A percentile compares a stretch with the other conserved stretches of the same genome.
phyloP scores from a whole-genome alignment of 495 filamentous ascomycete species.

The Rostrohypoxylon terebratum region DNA sequence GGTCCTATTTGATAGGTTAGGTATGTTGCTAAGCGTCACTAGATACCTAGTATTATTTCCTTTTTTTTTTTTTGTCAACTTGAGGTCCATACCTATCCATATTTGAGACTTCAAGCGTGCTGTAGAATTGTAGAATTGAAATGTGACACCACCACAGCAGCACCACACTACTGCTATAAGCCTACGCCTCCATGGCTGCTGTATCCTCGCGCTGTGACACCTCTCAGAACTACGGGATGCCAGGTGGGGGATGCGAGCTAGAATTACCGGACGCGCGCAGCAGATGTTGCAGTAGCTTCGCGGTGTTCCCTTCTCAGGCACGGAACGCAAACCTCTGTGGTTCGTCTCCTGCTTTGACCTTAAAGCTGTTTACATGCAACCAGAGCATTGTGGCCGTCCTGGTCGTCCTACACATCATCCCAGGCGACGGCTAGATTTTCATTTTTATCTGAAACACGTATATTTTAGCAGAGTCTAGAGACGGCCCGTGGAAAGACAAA shows the following conservation, averaged over 20 bases:
- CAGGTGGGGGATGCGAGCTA: background rate
- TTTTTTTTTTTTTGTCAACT: too few relatives aligned
- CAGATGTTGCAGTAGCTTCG: slow-evolving; percentile 22
- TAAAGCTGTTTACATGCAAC: slow-evolving; percentile 2
- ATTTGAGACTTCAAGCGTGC: background rate
- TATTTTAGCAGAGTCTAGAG: slow-evolving; percentile 2
- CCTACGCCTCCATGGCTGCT: slow-evolving; percentile 35
- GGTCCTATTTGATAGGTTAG: too few relatives aligned
- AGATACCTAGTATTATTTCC: too few relatives aligned
- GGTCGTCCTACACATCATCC: background rate
- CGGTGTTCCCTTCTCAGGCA: slow-evolving; percentile 1
- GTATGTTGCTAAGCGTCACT: background rate
- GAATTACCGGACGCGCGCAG: slow-evolving; percentile 10
- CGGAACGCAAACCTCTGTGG: background rate
- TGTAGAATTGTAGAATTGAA: slow-evolving; percentile 25
- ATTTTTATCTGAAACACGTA: background rate
- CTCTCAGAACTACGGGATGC: background rate
- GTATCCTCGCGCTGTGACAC: slow-evolving; percentile 38
- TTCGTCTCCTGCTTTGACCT: slow-evolving; percentile 4
- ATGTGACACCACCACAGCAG: slow-evolving; percentile 18
- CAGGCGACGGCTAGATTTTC: background rate
- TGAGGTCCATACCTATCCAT: background rate
- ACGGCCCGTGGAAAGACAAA: slow-evolving; percentile 8
- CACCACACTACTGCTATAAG: slow-evolving; percentile 28
- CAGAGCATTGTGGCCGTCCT: background rate